Conservation (phyloP, 495 filamentous ascomycete genomes). For the Aspergillus leporis region DNA sequence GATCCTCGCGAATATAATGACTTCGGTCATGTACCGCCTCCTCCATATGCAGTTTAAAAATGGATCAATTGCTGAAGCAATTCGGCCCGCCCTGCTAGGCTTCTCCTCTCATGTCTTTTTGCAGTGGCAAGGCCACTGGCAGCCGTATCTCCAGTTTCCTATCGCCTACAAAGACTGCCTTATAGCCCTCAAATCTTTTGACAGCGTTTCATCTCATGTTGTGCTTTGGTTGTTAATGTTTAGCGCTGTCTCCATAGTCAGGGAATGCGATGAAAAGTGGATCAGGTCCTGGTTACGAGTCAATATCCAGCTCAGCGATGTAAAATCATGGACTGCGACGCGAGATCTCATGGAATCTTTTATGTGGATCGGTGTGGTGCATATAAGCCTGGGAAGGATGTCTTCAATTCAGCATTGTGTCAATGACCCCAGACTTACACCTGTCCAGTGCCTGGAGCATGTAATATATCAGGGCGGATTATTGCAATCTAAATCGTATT, state of each 20-base stretch:
- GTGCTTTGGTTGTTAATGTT: constrained; percentile 40
- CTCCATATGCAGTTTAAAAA: constrained; percentile 29
- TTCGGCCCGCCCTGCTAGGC: constrained; percentile 41
- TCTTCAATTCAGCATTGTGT: background rate
- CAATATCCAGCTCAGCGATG: background rate
- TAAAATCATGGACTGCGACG: background rate
- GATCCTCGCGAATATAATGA: constrained; percentile 36
- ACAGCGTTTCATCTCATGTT: constrained; percentile 10
- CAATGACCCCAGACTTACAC: background rate
- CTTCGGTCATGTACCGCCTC: constrained; percentile 44
- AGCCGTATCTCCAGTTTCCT: constrained; percentile 28
- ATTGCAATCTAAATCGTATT: background rate
- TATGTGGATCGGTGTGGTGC: constrained; percentile 1
- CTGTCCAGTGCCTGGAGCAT: background rate
- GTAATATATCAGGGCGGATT: too few species aligned
- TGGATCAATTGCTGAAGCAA: constrained; percentile 30
- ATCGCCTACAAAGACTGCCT: constrained; percentile 19
- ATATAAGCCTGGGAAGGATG: constrained; percentile 3
- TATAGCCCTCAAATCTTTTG: background rate
- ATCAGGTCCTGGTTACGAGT: background rate
- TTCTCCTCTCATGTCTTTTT: constrained; percentile 42
- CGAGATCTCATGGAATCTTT: background rate
- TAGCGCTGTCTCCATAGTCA: constrained; percentile 34
- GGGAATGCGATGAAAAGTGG: background rate
- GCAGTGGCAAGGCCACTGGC: constrained; percentile 31